Conservation (phyloP, 495 filamentous ascomycete species). For the Lasiosphaeria miniovina region DNA sequence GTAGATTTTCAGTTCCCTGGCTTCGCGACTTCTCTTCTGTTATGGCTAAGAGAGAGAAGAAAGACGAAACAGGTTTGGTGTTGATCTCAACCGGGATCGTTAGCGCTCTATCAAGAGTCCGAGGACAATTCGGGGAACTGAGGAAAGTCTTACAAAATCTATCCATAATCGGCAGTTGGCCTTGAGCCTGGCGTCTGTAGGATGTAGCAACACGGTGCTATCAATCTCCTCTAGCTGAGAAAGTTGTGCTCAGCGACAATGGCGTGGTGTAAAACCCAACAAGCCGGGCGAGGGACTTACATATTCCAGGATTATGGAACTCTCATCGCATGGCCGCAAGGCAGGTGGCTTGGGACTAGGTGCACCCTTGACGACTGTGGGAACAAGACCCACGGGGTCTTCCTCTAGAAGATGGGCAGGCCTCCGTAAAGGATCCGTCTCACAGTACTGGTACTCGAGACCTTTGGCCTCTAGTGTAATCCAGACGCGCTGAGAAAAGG, state of each 20-base stretch:
- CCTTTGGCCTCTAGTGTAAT: constrained; percentile 88
- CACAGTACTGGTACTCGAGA: constrained; percentile 85
- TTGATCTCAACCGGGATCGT: constrained; percentile 59
- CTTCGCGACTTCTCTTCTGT: constrained; percentile 64
- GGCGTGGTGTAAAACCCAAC: background rate
- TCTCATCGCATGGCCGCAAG: constrained; percentile 56
- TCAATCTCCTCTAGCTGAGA: constrained; percentile 74
- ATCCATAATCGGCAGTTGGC: constrained; percentile 83
- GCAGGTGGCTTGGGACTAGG: constrained; percentile 59
- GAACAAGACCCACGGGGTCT: constrained; percentile 85
- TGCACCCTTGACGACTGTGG: constrained; percentile 76
- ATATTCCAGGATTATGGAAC: constrained; percentile 87
- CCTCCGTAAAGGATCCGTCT: constrained; percentile 77
- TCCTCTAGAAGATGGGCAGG: constrained; percentile 74
- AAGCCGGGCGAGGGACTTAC: constrained; percentile 35
- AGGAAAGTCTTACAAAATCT: constrained; percentile 65
- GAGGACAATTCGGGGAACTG: background rate
- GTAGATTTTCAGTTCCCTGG: constrained; percentile 61
- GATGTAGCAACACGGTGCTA: constrained; percentile 59
- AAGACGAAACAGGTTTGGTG: constrained; percentile 73
- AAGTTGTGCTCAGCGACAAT: background rate
- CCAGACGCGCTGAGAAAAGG: constrained; percentile 92
- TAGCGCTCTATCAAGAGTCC: background rate
- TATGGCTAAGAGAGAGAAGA: constrained; percentile 74
- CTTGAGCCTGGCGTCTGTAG: constrained; percentile 62